phyloP scores from a whole-genome alignment of 208 protist species.

The Wallacemonas sp. region DNA sequence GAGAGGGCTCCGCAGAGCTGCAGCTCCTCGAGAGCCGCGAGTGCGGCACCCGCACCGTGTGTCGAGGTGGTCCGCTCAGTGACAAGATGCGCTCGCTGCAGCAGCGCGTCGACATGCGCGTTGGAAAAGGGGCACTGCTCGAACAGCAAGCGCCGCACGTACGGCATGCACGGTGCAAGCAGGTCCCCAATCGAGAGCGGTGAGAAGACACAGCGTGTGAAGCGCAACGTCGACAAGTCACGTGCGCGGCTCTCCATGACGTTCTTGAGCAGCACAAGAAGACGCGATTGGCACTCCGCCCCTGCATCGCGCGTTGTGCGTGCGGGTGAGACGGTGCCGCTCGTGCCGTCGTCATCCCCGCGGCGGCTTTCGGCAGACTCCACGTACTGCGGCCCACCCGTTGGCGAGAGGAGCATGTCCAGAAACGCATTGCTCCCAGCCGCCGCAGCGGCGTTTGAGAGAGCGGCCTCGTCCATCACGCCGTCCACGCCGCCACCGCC shows the following conservation, averaged over 20 bases:
- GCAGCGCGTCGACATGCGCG: conserved; percentile 56
- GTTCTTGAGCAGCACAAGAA: conserved; percentile 48
- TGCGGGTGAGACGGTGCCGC: too few species aligned
- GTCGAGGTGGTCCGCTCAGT: neutral
- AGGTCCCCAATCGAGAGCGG: conserved; percentile 39
- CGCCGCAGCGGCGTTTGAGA: too few species aligned
- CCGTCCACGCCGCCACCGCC: neutral
- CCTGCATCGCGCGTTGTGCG: too few species aligned
- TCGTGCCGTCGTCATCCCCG: too few species aligned
- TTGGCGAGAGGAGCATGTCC: conserved; percentile 30
- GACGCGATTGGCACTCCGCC: conserved; percentile 36
- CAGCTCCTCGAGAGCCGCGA: conserved; percentile 44
- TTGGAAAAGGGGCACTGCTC: conserved; percentile 59
- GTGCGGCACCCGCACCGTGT: neutral
- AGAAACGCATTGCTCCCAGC: conserved; percentile 42
- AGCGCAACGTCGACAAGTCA: conserved; percentile 31
- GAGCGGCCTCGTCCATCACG: neutral
- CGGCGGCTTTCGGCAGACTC: too few species aligned
- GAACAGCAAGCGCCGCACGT: conserved; percentile 43
- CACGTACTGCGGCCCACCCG: neutral
- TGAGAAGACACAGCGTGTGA: conserved; percentile 50
- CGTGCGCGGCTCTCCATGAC: conserved; percentile 24
- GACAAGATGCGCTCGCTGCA: conserved; percentile 29
- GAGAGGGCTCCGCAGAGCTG: conserved; percentile 74
- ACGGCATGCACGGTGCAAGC: conserved; percentile 34